Conservation (phyloP, 345 rosid species). For the Gossypium longicalyx region DNA sequence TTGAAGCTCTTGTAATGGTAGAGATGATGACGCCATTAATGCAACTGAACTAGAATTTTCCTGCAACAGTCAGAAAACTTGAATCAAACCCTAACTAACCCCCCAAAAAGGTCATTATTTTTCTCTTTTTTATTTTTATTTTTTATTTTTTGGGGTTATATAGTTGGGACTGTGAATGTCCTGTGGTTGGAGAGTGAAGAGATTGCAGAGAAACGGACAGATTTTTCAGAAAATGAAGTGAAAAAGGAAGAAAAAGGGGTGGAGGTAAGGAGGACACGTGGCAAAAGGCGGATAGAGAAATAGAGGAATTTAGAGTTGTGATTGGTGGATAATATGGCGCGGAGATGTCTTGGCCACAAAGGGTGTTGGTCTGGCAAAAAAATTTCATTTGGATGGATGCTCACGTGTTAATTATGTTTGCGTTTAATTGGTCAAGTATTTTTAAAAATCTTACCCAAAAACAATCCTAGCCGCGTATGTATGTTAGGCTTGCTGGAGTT, state of each 20-base stretch:
- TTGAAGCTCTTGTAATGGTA: slow-evolving; percentile 39
- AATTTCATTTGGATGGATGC: slow-evolving; percentile 15
- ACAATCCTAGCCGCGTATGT: not conserved
- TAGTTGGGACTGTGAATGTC: not conserved
- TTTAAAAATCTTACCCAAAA: not conserved
- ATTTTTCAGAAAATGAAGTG: not conserved
- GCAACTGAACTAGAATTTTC: not conserved
- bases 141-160: not conserved
- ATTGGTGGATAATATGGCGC: slow-evolving; percentile 25
- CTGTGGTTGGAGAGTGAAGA: slow-evolving; percentile 19
- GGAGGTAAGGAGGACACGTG: slow-evolving; percentile 67
- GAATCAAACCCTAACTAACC: slow-evolving; percentile 24
- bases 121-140: not conserved
- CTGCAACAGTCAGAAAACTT: not conserved
- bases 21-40: slow-evolving; percentile 48
- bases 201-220: not conserved
- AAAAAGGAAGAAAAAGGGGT: slow-evolving; percentile 32
- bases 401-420: slow-evolving; percentile 18
- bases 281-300: slow-evolving; percentile 27
- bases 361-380: not conserved
- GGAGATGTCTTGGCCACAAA: slow-evolving; percentile 18
- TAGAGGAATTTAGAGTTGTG: slow-evolving; percentile 6
- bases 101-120: slow-evolving; percentile 18
- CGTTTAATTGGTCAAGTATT: not conserved
- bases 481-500: not conserved